phyloP scores from a whole-genome alignment of 2,329 filamentous ascomycete genomes.

The Botrytis squamosa region DNA sequence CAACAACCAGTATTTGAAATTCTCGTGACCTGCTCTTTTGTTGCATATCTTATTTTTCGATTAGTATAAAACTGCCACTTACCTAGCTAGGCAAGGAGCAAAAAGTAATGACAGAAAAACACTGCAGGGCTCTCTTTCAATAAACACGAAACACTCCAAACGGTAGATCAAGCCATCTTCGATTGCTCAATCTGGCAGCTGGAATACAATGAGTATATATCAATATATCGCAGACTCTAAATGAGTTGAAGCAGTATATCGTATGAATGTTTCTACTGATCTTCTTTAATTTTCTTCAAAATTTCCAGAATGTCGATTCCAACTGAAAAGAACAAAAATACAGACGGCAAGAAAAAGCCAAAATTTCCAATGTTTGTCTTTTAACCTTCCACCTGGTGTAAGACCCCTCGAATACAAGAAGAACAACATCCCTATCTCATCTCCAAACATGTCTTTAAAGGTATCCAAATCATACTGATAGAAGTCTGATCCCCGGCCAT shows the following conservation, averaged over 20 bases:
- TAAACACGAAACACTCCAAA: neutral
- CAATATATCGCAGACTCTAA: neutral
- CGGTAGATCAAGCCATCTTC: neutral
- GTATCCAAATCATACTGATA: conserved; percentile 8
- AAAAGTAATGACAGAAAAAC: neutral
- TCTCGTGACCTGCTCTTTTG: neutral
- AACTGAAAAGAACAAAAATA: too few species aligned
- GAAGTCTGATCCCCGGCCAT: conserved; percentile 9
- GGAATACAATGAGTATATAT: neutral
- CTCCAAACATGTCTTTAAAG: conserved; percentile 2
- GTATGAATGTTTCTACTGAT: neutral
- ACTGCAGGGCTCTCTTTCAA: neutral
- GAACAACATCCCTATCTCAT: conserved; percentile 3
- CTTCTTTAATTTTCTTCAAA: too few species aligned
- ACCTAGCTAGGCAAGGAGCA: neutral
- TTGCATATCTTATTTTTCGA: neutral
- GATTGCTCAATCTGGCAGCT: neutral
- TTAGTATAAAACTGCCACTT: neutral
- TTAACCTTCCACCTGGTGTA: neutral
- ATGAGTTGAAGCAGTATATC: neutral
- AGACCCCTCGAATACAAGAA: neutral
- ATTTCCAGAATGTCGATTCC: too few species aligned
- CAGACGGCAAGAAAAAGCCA: neutral
- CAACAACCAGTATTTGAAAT: neutral
- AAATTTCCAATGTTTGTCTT: fast-evolving